A percentile compares a stretch with the other conserved stretches of the same genome.
phyloP scores from a whole-genome alignment of 805 yeast species.

The Yamadazyma scolyti region DNA sequence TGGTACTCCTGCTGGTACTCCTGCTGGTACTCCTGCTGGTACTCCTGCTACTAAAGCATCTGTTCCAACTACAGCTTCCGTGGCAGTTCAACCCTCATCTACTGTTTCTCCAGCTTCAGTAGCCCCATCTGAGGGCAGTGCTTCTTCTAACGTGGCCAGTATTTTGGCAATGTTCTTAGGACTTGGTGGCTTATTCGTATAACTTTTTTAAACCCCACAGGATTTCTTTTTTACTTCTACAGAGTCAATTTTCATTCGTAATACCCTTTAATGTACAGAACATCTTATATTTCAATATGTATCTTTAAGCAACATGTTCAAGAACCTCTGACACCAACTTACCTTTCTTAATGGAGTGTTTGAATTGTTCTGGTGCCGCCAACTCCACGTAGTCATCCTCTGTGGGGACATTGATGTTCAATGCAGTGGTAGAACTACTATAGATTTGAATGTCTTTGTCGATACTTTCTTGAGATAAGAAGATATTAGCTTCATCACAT shows the following conservation, averaged over 20 bases:
- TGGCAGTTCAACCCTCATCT: neutral
- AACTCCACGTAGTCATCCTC: slow-evolving; percentile 76
- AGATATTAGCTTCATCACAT: slow-evolving; percentile 80
- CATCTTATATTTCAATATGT: slow-evolving; percentile 1
- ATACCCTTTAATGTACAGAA: neutral
- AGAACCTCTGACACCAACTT: slow-evolving; percentile 68
- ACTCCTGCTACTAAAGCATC: slow-evolving; percentile 1
- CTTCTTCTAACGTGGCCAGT: slow-evolving; percentile 1
- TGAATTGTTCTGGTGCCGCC: slow-evolving; percentile 89
- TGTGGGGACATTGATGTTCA: slow-evolving; percentile 80
- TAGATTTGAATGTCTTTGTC: slow-evolving; percentile 63
- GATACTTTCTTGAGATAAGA: slow-evolving; percentile 68
- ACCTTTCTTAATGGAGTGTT: slow-evolving; percentile 63
- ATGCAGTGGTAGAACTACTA: slow-evolving; percentile 79
- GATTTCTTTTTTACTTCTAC: neutral
- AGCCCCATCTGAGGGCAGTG: slow-evolving; percentile 5
- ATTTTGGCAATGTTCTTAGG: slow-evolving; percentile 1
- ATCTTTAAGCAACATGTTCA: slow-evolving; percentile 62
- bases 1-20: slow-evolving; percentile 2
- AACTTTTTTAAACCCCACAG: neutral
- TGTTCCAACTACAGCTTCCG: neutral
- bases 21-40: slow-evolving; percentile 2
- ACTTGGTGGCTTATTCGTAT: neutral
- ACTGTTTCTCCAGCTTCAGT: slow-evolving; percentile 3
- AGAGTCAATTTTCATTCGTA: neutral